Percentiles rank a stretch among this genome's conserved stretches.
Conservation (phyloP, 2,329 filamentous ascomycete species). For the Alternaria ventricosa region DNA sequence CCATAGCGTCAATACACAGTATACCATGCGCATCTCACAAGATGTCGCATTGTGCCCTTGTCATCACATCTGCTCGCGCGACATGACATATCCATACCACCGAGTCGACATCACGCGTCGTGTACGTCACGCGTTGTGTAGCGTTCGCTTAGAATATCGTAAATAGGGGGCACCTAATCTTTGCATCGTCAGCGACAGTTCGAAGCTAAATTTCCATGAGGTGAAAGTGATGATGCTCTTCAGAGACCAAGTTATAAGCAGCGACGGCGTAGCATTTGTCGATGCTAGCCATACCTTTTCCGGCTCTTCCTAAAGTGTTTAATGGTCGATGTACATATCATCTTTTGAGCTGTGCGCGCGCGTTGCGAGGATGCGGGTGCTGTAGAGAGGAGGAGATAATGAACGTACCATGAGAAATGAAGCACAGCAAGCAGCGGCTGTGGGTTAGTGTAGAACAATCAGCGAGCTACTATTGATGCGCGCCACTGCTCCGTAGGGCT, state of each 20-base stretch:
- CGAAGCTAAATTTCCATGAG: neutral
- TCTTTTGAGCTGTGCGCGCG: constrained; percentile 31
- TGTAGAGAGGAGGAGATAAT: constrained; percentile 1
- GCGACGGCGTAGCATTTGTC: constrained; percentile 57
- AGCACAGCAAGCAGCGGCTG: neutral
- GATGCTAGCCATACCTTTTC: constrained; percentile 60
- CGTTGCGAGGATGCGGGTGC: constrained; percentile 7
- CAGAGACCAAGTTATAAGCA: constrained; percentile 59
- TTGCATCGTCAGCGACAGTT: constrained; percentile 5
- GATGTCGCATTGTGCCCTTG: neutral
- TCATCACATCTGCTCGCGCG: neutral
- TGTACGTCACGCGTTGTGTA: neutral
- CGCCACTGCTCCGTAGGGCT: no score
- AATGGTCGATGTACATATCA: constrained; percentile 47
- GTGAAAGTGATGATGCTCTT: constrained; percentile 31
- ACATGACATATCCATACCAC: fast-evolving
- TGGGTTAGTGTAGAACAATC: neutral
- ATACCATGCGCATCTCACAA: neutral
- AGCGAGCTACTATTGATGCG: neutral
- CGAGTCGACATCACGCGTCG: neutral
- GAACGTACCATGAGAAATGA: constrained; percentile 14
- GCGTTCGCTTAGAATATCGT: neutral
- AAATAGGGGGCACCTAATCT: neutral
- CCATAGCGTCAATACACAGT: neutral
- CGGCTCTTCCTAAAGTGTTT: constrained; percentile 59